These are phyloP conservation scores for Cryomyces antarcticus DNA, from an alignment of 495 filamentous ascomycete genomes.

Conservation along the genomic window DNA sequence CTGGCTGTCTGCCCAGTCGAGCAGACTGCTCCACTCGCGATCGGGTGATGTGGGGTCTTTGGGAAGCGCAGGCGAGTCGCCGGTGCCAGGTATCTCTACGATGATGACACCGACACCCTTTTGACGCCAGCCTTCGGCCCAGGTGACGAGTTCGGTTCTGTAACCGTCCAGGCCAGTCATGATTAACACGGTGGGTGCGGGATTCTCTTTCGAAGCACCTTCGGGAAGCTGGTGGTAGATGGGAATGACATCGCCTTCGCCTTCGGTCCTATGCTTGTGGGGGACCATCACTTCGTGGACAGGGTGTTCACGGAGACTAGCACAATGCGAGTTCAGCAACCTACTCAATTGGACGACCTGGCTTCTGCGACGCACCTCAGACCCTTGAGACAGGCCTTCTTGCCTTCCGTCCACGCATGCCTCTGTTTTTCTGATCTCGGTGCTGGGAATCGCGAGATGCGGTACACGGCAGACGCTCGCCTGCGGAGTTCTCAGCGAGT, in stretches of 20 bases:
- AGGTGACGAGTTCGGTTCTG: conserved; percentile 54
- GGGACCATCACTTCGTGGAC: conserved; percentile 41
- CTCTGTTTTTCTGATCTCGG: conserved; percentile 35
- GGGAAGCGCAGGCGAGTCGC: conserved; percentile 50
- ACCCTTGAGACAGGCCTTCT: conserved; percentile 40
- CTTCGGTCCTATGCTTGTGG: conserved; percentile 26
- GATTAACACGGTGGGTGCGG: conserved; percentile 41
- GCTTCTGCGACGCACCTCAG: conserved; percentile 12
- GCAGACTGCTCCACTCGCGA: conserved; percentile 38
- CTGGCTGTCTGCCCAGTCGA: conserved; percentile 42
- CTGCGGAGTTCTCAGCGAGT: conserved; percentile 4
- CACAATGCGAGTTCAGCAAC: too few relatives aligned
- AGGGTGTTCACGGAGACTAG: conserved; percentile 28
- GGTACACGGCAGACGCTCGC: conserved; percentile 48
- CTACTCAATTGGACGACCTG: too few relatives aligned
- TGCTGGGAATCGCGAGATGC: conserved; percentile 53
- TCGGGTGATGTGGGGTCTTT: conserved; percentile 31
- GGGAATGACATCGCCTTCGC: conserved; percentile 38
- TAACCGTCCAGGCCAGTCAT: conserved; percentile 67
- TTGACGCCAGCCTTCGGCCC: conserved; percentile 44
- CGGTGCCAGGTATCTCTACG: conserved; percentile 62
- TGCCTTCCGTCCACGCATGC: conserved; percentile 46
- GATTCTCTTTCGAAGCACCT: conserved; percentile 18
- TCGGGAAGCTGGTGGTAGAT: conserved; percentile 41
- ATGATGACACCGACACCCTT: conserved; percentile 34